Percentiles rank a stretch among this genome's conserved stretches.
Evolutionary conservation across 441 rosid genomes (phyloP).

Genomic region (Aleurites moluccanus): DNA sequence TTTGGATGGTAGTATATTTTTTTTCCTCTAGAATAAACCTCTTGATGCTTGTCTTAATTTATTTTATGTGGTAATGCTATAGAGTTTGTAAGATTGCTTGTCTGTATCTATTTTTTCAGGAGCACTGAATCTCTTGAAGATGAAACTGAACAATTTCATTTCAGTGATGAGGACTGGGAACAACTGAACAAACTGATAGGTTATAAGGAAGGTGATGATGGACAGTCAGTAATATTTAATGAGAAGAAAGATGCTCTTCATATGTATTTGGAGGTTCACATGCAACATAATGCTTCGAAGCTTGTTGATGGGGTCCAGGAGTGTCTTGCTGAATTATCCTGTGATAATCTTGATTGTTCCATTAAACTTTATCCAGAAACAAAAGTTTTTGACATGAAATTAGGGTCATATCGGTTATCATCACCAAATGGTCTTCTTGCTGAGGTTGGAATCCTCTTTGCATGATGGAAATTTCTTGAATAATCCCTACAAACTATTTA

Average conservation of each 20-base stretch:
- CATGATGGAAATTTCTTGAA: neutral
- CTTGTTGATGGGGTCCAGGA: conserved; percentile 65
- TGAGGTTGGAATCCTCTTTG: conserved; percentile 49
- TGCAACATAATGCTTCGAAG: conserved; percentile 96
- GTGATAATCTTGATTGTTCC: conserved; percentile 78
- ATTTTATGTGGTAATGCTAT: conserved; percentile 16
- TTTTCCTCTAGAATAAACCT: conserved; percentile 14
- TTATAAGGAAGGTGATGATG: conserved; percentile 77
- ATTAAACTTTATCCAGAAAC: conserved; percentile 94
- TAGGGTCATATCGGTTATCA: conserved; percentile 90
- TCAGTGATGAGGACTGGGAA: conserved; percentile 94
- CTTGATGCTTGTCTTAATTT: conserved; percentile 5
- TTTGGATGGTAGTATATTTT: conserved; percentile 69
- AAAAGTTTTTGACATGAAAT: conserved; percentile 75
- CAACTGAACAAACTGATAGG: conserved; percentile 88
- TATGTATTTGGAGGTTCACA: conserved; percentile 77
- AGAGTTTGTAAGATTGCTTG: conserved; percentile 5
- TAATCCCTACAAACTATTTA: conserved; percentile 13
- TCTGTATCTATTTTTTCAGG: conserved; percentile 54
- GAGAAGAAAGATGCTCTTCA: conserved; percentile 74
- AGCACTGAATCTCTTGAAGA: conserved; percentile 55
- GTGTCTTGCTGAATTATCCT: conserved; percentile 90
- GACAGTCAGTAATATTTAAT: conserved; percentile 43
- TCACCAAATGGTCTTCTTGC: conserved; percentile 96
- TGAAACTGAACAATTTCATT: conserved; percentile 71